Base-by-base conservation (phyloP, 805 yeast genomes). In the Maudiozyma turicensis region DNA sequence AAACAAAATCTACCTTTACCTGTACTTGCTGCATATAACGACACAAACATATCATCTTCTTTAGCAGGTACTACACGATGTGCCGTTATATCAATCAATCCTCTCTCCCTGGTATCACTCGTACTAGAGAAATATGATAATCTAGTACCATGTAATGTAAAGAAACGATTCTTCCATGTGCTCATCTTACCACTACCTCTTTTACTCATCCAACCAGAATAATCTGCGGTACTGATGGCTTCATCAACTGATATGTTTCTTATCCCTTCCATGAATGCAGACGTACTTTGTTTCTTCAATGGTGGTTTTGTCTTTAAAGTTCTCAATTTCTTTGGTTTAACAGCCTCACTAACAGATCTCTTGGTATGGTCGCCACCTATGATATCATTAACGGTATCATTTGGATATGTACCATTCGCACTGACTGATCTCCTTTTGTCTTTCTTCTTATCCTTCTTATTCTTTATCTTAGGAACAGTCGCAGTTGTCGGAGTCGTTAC, bases 171-270 rank as follows among this genome's bases (percentile, higher is more conserved):
- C 58, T 90, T 84, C 98, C 99, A 93, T 14, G 88, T 79, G n/a
- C 90, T 87, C 58, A 85, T 79, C 4, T 95, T 78, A 50, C 83
- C 76, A 50, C 84, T 86, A 28, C 96, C 95, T 55, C 86, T 82
- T 66, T 93, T 93, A 47, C 89, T 80, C 96, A 93, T 87, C 96
- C 97, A 93, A 2, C 99, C 99, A 45, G 87, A 81, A 58, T 73
- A 80, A 48, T 76, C 84, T 0, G 97, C 87, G 6, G 83, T 71
- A 56, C 79, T 79, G 44, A 85, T 78, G 0, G 98, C 84, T 43
- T 86, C 85, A 52, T 78, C 80, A 0, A 96, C 95, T 0, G 84
- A 74, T 13, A 86, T 74, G 15, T 69, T 73, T 56, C 88, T 75
- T 41, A 93, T 85, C 6, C 99, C 99, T 68, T 93, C 99, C 60